Evolutionary conservation across 1,284 basidiomycete genomes (phyloP), one percentile per base, ranked within the genome.

Genomic region (Malassezia furfur): DNA sequence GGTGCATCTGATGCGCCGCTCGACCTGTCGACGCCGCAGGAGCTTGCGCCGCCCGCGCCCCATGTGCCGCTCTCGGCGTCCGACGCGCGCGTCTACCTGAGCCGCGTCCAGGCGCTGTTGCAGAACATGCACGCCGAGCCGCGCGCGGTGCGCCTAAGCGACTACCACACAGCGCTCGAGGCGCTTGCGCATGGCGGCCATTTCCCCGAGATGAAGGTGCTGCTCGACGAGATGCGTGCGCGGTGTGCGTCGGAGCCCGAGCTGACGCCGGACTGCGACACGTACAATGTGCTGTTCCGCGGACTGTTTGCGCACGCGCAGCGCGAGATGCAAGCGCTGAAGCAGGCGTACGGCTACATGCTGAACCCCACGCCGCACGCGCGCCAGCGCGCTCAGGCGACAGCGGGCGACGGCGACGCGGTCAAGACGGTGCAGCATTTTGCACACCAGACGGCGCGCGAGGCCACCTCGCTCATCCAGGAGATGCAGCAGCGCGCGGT

Each of bases 151-250:
- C 15, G 25, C 4, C 31, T 38, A 2, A 22, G 12, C 0, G 63
- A 65, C 54, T 67, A 67, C 62, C 66, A 71, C 48, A 55, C 63
- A 15, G 65, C 66, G 25, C 54, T 69, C 7, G 51, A 58, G 12
- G 59, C 58, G 30, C 63, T 71, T 3, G 55, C 64, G 6, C 48
- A 54, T 2, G 66, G 59, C 32, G 66, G 66, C 34, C 63, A 66
- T 47, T 60, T 62, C 10, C 60, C 55, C 8, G 57, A 61, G 39
- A 66, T 70, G 67, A 59, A 62, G 15, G 31, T 47, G 11, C 58
- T 71, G 32, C 71, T 67, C 64, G 54, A 63, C 40, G 56, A 62
- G 5, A 61, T 68, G 50, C 57, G 38, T 19, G 59, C 52, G n/a
- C 36, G 56, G 8, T 35, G 41, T 22, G 50, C 50, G 11, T 14